Percentiles rank a stretch among this genome's conserved stretches.
phyloP scores from a whole-genome alignment of 345 rosid species.

The Salix brachista region DNA sequence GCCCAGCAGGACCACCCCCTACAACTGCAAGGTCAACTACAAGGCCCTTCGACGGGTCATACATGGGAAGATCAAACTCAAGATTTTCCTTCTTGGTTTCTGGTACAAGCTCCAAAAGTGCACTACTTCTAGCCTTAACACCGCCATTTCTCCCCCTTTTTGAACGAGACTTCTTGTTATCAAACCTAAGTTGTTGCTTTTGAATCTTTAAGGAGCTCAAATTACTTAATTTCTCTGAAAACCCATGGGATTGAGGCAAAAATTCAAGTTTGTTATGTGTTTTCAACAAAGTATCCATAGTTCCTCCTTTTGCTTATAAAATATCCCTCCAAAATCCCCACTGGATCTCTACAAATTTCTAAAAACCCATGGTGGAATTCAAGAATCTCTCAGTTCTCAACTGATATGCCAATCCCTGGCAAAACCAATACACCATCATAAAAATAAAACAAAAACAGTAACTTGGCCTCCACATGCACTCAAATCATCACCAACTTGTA shows the following conservation, averaged over 20 bases:
- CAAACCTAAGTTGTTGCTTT: slow-evolving; percentile 40
- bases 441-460: not conserved
- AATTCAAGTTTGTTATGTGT: slow-evolving; percentile 67
- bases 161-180: slow-evolving; percentile 33
- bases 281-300: slow-evolving; percentile 78
- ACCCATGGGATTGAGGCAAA: slow-evolving; percentile 55
- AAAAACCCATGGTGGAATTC: not conserved
- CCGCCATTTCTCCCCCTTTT: slow-evolving; percentile 31
- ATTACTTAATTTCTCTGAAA: slow-evolving; percentile 40
- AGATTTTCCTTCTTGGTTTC: slow-evolving; percentile 84
- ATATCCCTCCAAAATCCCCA: slow-evolving; percentile 8
- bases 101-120: slow-evolving; percentile 88
- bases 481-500: not conserved
- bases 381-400: slow-evolving; percentile 13
- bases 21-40: slow-evolving; percentile 86
- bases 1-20: slow-evolving; percentile 98
- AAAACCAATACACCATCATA: not conserved
- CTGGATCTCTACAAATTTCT: slow-evolving; percentile 13
- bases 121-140: slow-evolving; percentile 44
- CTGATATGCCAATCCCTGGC: slow-evolving; percentile 12
- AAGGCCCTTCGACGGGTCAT: slow-evolving; percentile 53
- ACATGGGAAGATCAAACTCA: slow-evolving; percentile 79
- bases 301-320: slow-evolving; percentile 7
- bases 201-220: slow-evolving; percentile 39
- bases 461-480: not conserved